Conservation (phyloP, 2,329 filamentous ascomycete species). For the Sporothrix inflata region DNA sequence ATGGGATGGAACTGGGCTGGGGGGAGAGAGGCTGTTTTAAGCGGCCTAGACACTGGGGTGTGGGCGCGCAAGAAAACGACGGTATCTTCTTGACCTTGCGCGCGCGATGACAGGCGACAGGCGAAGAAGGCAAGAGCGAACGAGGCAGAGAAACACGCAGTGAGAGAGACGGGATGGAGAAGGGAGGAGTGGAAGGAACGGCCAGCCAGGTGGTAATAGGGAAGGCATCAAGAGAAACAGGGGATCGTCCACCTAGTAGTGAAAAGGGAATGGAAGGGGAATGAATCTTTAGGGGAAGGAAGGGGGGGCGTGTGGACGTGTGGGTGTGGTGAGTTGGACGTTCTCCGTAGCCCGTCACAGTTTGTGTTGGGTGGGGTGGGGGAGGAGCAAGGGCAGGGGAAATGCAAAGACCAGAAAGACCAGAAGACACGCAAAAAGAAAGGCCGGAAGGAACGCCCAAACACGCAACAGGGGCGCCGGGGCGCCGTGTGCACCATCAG, state of each 20-base stretch:
- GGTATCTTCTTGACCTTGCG: background rate
- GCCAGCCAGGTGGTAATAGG: constrained; percentile 14
- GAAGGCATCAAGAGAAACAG: constrained; percentile 8
- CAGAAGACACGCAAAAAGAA: constrained; percentile 15
- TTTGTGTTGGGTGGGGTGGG: constrained; percentile 15
- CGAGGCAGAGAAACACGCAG: constrained; percentile 1
- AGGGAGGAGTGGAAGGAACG: background rate
- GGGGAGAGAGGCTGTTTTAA: constrained; percentile 30
- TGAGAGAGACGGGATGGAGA: constrained; percentile 2
- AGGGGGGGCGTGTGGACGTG: constrained; percentile 17
- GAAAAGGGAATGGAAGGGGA: background rate
- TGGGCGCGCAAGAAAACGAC: constrained; percentile 3
- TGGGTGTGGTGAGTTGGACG: constrained; percentile 19
- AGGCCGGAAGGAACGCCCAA: constrained; percentile 25
- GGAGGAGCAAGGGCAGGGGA: background rate
- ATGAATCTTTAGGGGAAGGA: background rate
- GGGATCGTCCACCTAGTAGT: constrained; percentile 16
- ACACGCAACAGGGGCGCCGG: constrained; percentile 22
- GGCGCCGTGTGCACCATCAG: constrained; percentile 22
- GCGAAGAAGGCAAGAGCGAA: constrained; percentile 17
- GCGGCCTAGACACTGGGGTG: constrained; percentile 26
- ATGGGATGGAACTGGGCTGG: constrained; percentile 13
- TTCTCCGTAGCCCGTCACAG: constrained; percentile 19
- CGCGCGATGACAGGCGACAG: constrained; percentile 11
- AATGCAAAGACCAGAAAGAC: constrained; percentile 2